Base-by-base conservation (phyloP, 192 early-diverging fungal species). In the Coemansia sp. region DNA sequence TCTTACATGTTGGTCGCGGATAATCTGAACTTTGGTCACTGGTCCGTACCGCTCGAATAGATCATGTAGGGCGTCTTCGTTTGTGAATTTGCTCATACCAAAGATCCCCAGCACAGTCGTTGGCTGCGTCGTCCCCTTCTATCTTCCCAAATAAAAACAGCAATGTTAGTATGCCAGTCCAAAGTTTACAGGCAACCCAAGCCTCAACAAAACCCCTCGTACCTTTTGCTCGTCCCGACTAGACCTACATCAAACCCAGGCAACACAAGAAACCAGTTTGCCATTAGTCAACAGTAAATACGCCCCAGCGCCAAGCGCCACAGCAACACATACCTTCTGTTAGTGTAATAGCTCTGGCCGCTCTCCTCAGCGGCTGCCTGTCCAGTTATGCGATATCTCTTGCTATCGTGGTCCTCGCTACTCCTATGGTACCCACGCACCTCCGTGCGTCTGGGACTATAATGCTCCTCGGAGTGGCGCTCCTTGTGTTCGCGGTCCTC, bases 1-100 rank as follows among this genome's bases (percentile, higher is more conserved):
- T 61, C 77, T 79, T 79, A 79, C 77, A 71, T 79, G 59, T 60
- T 68, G 72, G 63, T 80, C 77, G 14, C 69, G 64, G 72, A 80
- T 80, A 14, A 80, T 60, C 61, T 75, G 72, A 13, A 80, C 57
- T 31, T 60, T 71, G 18, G 74, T 66, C 8, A 80, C 48, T 16
- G 69, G 72, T 2, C 77, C 77, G 38, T 68, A 80, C 7, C 61
- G 50, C 18, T 59, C 77, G 68, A 80, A 80, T 13, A 80, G 18
- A 9, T 74, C 72, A 31, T 59, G 71, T 36, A 80, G 53, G 34
- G 65, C 50, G 1, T 61, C 34, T 52, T 80, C 77, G 77, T 43
- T 72, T 38, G 77, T 80, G 23, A 71, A 80, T 59, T 80, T 80
- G 77, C 77, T 80, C 77, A 80, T 80, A n/a, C 72, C 72, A 56